Percentiles rank a stretch among this genome's conserved stretches.
These are phyloP conservation scores for Coleophoma eucalyptorum DNA, from an alignment of 2,329 filamentous ascomycete species.

Conservation along the genomic window DNA sequence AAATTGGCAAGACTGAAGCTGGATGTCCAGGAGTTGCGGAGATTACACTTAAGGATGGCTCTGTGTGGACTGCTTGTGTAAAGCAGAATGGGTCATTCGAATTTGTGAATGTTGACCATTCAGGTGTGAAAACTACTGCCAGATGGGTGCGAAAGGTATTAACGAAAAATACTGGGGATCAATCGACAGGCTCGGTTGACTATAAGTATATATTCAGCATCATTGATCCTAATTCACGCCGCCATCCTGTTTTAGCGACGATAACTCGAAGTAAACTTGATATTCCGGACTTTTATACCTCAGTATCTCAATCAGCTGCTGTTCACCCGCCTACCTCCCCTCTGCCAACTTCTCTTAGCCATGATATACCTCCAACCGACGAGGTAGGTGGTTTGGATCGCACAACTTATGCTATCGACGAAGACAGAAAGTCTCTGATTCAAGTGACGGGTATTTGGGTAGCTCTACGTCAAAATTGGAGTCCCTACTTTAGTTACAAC, in stretches of 20 bases:
- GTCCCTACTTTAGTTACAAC: slow-evolving; percentile 31
- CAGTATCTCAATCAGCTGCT: slow-evolving; percentile 46
- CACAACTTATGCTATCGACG: slow-evolving; percentile 35
- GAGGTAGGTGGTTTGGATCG: slow-evolving; percentile 23
- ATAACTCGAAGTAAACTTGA: slow-evolving; percentile 62
- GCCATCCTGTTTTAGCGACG: slow-evolving; percentile 71
- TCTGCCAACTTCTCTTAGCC: slow-evolving; percentile 8
- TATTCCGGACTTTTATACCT: slow-evolving; percentile 64
- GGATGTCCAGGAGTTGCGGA: slow-evolving; percentile 39
- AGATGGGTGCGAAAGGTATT: slow-evolving; percentile 60
- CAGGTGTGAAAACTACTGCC: slow-evolving; percentile 55
- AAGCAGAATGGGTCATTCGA: slow-evolving; percentile 59
- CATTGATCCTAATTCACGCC: slow-evolving; percentile 63
- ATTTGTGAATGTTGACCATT: slow-evolving; percentile 51
- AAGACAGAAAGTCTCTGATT: slow-evolving; percentile 43
- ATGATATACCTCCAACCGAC: slow-evolving; percentile 9
- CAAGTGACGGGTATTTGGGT: slow-evolving; percentile 49
- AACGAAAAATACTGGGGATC: slow-evolving; percentile 14
- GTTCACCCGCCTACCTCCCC: slow-evolving; percentile 34
- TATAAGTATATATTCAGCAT: slow-evolving; percentile 73
- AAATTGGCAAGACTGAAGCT: slow-evolving; percentile 49
- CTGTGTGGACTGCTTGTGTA: slow-evolving; percentile 51
- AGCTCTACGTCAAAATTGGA: slow-evolving; percentile 41
- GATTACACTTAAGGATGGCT: slow-evolving; percentile 62
- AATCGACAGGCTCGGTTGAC: slow-evolving; percentile 28